These are phyloP conservation scores for Clathrus columnatus DNA, from an alignment of 768 basidiomycete genomes.

Conservation along the genomic window DNA sequence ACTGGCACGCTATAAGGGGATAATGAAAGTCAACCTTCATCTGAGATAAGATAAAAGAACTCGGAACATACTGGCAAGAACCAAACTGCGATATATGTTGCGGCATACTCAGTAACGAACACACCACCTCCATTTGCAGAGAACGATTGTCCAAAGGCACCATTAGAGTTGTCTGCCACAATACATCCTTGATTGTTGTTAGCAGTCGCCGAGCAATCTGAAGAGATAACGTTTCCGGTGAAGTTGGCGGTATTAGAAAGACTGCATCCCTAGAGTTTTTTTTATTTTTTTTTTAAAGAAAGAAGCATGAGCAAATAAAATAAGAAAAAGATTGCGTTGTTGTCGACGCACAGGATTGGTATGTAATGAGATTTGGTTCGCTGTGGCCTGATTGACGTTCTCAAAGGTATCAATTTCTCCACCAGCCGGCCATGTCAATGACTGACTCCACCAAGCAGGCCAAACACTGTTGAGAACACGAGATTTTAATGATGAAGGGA, in stretches of 20 bases:
- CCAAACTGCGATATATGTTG: constrained; percentile 51
- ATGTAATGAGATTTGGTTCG: constrained; percentile 70
- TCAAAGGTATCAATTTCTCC: constrained; percentile 74
- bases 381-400: constrained; percentile 58
- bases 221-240: constrained; percentile 35
- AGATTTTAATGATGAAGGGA: not conserved
- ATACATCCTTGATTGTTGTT: constrained; percentile 60
- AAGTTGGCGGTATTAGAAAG: not conserved
- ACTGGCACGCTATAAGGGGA: too few relatives aligned
- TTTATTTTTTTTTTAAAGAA: not conserved
- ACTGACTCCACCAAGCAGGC: constrained; percentile 36
- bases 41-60: too few relatives aligned
- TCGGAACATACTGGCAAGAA: constrained; percentile 41
- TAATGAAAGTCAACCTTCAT: too few relatives aligned
- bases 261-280: constrained; percentile 1
- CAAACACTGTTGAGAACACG: constrained; percentile 45
- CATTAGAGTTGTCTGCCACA: constrained; percentile 57
- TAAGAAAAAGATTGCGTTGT: not conserved
- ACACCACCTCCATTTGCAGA: constrained; percentile 54
- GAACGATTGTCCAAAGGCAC: constrained; percentile 43
- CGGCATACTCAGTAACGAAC: constrained; percentile 65
- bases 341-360: constrained; percentile 42
- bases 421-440: constrained; percentile 44
- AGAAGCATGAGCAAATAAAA: not conserved
- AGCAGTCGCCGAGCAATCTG: constrained; percentile 49